Percentiles rank a stretch among this genome's conserved stretches.
These are phyloP conservation scores for Tetraselmis chui DNA, from an alignment of 139 green algal genomes.

Conservation along the genomic window DNA sequence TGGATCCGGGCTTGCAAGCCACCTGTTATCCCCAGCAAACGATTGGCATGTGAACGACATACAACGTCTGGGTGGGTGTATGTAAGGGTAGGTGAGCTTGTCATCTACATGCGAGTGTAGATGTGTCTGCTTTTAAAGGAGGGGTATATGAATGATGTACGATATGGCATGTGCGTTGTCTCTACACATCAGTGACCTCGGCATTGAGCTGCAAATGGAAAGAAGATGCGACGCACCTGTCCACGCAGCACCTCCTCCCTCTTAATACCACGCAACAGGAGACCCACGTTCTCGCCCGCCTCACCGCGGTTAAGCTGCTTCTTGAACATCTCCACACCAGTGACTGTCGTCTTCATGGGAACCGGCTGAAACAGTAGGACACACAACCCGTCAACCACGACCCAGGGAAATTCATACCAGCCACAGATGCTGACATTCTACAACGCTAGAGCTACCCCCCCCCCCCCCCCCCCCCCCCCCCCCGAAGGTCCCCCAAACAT, in stretches of 20 bases:
- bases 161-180: too few species aligned
- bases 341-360: constrained; percentile 80
- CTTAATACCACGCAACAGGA: constrained; percentile 94
- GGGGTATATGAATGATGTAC: background rate
- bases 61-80: background rate
- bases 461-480: too few species aligned
- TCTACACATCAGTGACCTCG: too few species aligned
- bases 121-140: background rate
- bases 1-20: constrained; percentile 73
- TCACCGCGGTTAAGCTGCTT: constrained; percentile 85
- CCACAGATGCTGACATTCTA: too few species aligned
- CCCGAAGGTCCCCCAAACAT: too few species aligned
- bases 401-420: too few species aligned
- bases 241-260: constrained; percentile 87
- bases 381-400: too few species aligned
- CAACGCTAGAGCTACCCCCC: too few species aligned
- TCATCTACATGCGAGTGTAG: too few species aligned
- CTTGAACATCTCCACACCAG: constrained; percentile 99
- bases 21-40: constrained; percentile 34
- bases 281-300: constrained; percentile 94
- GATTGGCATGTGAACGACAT: background rate
- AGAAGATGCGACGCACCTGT: constrained; percentile 47
- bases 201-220: too few species aligned
- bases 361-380: too few species aligned
- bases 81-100: too few species aligned